Base-by-base conservation (phyloP, 164 flowering plant species). In the Sedum album region DNA sequence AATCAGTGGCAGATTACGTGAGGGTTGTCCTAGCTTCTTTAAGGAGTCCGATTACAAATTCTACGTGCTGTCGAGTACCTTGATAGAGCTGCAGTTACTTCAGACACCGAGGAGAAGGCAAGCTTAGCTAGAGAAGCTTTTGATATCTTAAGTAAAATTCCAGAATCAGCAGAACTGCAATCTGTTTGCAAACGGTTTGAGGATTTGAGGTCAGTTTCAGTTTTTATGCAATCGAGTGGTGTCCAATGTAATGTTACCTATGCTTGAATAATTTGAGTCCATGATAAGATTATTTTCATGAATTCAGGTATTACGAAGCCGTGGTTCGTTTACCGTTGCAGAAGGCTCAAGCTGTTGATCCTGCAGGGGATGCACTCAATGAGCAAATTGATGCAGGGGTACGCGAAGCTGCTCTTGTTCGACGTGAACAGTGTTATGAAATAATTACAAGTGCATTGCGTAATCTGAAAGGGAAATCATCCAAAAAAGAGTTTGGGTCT, bases 1-100 rank as follows among this genome's bases (percentile, higher is more conserved):
- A 74, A 88, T 95, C 60, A 95, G 97, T 80, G 88, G 79, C 48
- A 90, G 83, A 76, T 74, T 95, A 51, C 84, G 90, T 1, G 97
- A 90, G 64, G 97, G 99, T 70, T 95, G 99, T 73, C 97, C 99
- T 23, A 95, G 99, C 79, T 95, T 85, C 76, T 95, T 76, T 73
- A 91, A 88, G 82, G 99, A 95, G 75, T 84, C 97, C 66, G 97
- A 95, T 81, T 81, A 92, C 85, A 95, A 88, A 66, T 95, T 95
- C 70, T 95, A 82, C 80, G 78, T 90, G 99, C 99, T 63, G 99
- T 95, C 65, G 99, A 95, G 76, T 85, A 79, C 78, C 96, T 95
- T 75, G 96, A 95, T 79, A 88, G 89, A 82, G 96, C 99, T 75
- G 88, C 91, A 72, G 77, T 81, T 55, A 77, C 91, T 71, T 44